Percentiles rank a stretch among this genome's conserved stretches.
Conservation (phyloP, 2,329 filamentous ascomycete genomes). For the Aspergillus felis region DNA sequence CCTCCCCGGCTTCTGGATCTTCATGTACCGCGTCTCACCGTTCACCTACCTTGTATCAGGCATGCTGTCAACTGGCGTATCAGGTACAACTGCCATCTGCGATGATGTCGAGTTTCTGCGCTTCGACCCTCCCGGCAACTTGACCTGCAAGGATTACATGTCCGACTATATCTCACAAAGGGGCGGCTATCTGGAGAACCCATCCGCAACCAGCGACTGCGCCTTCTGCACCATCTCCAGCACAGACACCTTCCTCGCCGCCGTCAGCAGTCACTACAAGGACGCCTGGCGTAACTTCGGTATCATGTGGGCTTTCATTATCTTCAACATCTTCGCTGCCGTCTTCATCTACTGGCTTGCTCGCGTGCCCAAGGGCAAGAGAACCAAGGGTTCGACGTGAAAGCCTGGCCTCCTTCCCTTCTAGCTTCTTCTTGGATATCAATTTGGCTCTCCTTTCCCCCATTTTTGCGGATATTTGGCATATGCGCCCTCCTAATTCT, state of each 20-base stretch:
- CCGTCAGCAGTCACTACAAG: slow-evolving; percentile 40
- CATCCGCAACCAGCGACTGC: slow-evolving; percentile 44
- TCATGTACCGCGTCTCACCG: slow-evolving; percentile 68
- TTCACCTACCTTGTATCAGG: slow-evolving; percentile 59
- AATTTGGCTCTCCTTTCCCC: not conserved
- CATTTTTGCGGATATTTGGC: not conserved
- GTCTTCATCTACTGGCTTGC: slow-evolving; percentile 61
- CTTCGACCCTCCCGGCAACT: slow-evolving; percentile 50
- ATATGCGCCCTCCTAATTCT: slow-evolving; percentile 1
- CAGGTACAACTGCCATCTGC: slow-evolving; percentile 28
- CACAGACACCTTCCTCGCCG: slow-evolving; percentile 48
- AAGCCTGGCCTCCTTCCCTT: not conserved
- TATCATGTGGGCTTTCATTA: slow-evolving; percentile 63
- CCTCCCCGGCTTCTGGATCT: slow-evolving; percentile 71
- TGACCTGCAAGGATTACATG: slow-evolving; percentile 58
- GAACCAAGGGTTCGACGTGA: slow-evolving; percentile 14
- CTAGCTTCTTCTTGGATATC: not conserved
- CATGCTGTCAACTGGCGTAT: slow-evolving; percentile 40
- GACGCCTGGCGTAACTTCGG: slow-evolving; percentile 68
- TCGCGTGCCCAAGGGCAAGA: slow-evolving; percentile 47
- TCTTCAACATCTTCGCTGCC: slow-evolving; percentile 60
- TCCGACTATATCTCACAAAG: slow-evolving; percentile 32
- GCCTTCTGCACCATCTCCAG: slow-evolving; percentile 45
- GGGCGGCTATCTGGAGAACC: slow-evolving; percentile 44
- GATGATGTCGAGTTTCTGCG: slow-evolving; percentile 28